Evolutionary conservation across 75 land plant genomes (phyloP).

Genomic region (Sequoiadendron giganteum): DNA sequence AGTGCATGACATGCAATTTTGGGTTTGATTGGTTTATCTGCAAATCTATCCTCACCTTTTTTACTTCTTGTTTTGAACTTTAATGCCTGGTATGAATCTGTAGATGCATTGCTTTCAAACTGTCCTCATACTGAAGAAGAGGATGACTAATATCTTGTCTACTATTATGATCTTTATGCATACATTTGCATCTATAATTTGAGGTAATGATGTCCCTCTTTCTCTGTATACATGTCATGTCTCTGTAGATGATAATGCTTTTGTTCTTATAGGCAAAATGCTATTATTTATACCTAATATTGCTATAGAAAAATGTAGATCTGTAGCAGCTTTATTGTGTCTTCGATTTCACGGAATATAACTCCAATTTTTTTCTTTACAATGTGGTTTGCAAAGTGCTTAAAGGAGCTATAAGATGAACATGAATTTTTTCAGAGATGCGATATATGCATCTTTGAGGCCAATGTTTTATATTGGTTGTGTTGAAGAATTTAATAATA

Average conservation of each 20-base stretch:
- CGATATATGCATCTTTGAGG: background rate
- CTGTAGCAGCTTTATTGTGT: background rate
- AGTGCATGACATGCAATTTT: background rate
- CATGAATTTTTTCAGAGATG: background rate
- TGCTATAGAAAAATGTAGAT: background rate
- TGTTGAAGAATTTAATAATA: background rate
- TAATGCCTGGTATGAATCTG: conserved; percentile 13
- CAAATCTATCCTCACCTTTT: background rate
- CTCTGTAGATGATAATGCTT: background rate
- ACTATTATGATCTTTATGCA: background rate
- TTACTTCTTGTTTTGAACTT: background rate
- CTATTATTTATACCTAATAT: background rate
- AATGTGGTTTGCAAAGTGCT: background rate
- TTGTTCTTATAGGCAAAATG: background rate
- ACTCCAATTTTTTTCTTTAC: background rate
- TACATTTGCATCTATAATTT: background rate
- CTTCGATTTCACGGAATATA: background rate
- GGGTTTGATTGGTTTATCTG: background rate
- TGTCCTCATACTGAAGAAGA: conserved; percentile 12
- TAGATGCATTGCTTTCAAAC: background rate
- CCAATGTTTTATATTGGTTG: background rate
- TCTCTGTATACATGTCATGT: background rate
- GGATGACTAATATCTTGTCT: background rate
- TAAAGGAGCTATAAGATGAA: background rate
- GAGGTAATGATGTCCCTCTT: background rate